phyloP scores from a whole-genome alignment of 108 stramenopile species.

The Conticribra weissflogii region DNA sequence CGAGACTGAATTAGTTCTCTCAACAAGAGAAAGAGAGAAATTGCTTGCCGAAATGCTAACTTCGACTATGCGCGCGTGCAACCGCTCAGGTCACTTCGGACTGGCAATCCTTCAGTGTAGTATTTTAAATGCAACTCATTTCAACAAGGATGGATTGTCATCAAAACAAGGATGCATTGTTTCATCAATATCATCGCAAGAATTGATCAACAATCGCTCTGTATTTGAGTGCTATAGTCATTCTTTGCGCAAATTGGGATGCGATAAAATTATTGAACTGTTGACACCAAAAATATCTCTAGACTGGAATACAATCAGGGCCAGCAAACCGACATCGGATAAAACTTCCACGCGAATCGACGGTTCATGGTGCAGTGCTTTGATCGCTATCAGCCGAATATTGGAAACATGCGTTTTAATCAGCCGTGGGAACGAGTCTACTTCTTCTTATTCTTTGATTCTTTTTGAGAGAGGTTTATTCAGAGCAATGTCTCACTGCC shows the following conservation, averaged over 20 bases:
- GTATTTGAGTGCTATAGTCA: constrained; percentile 48
- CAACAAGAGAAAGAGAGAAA: constrained; percentile 11
- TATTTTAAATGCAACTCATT: constrained; percentile 14
- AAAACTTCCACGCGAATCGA: constrained; percentile 1
- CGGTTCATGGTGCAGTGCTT: constrained; percentile 39
- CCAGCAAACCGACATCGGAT: neutral
- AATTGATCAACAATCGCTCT: constrained; percentile 8
- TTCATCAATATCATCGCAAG: constrained; percentile 7
- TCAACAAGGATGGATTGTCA: constrained; percentile 1
- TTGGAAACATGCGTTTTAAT: constrained; percentile 20
- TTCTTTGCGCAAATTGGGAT: constrained; percentile 58
- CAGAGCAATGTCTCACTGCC: constrained; percentile 39
- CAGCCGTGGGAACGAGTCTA: neutral
- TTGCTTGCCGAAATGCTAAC: constrained; percentile 31
- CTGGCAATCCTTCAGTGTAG: constrained; percentile 55
- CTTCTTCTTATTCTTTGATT: constrained; percentile 13
- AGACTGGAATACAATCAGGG: neutral
- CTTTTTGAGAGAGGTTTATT: constrained; percentile 37
- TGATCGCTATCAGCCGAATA: constrained; percentile 16
- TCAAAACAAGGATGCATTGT: constrained; percentile 5
- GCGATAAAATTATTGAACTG: constrained; percentile 8
- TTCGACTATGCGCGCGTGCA: constrained; percentile 63
- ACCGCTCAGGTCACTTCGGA: constrained; percentile 59
- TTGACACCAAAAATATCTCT: constrained; percentile 3
- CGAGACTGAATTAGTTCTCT: constrained; percentile 4